Base-by-base conservation (phyloP, 768 basidiomycete species). In the Tulasnella sp. region DNA sequence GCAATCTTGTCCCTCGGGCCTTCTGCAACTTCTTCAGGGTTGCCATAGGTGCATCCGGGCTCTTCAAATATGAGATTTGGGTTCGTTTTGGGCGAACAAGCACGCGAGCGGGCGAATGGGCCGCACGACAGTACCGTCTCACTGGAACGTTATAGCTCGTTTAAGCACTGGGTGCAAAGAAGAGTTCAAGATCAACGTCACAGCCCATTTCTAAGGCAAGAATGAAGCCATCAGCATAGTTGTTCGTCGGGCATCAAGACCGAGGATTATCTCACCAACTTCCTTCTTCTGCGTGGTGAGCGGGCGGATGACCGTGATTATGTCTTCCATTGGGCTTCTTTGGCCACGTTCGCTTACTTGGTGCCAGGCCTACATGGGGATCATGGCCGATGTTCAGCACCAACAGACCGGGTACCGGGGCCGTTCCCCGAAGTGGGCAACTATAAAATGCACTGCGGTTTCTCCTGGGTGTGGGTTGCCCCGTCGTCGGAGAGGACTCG, bases 341-440 rank as follows among this genome's bases (percentile, higher is more conserved):
- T 9, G 36, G 27, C 24, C 46, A n/a, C 58, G 34, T 38, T 58
- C 48, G 34, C 73, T 40, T 21, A 79, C 78, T 40, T 79, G 71
- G 42, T 79, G 78, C 44, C 78, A 79, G 42, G 71, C 78, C 78
- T 79, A 34, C 5, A 27, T 27, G 62, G 31, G 62, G 18, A 68
- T 16, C 24, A 19, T 36, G 62, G 34, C 27, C 62, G 62, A 34
- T 36, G 7, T 31, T 68, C 62, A 68, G 31, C 62, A 68, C 62
- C 62, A n/a, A 7, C 27, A 36, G 62, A 18, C n/a, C 31, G 62
- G 62, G 34, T 14, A 27, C 36, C 62, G 62, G 62, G 62, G 24
- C 40, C 46, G 40, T 24, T 39, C 24, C 73, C 73, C 73, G 40
- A 74, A n/a, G 27, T 5, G 27, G 16, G 73, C 21, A 21, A 74